Base-by-base conservation (phyloP, 2,329 filamentous ascomycete species). In the Hymenoscyphus scutula region DNA sequence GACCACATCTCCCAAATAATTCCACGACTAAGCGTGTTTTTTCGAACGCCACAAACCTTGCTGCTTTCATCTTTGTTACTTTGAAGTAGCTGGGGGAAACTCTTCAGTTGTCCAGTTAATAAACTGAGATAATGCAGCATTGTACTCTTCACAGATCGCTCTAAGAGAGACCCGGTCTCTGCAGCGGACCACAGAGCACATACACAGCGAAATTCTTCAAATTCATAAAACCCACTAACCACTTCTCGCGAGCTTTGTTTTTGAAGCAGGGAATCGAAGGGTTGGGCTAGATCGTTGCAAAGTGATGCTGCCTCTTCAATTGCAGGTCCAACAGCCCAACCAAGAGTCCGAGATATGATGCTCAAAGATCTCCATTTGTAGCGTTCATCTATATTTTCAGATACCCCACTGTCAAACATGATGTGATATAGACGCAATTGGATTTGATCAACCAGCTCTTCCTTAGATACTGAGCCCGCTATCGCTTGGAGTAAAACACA, bases 401-500 rank as follows among this genome's bases (percentile, higher is more conserved):
- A 27, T 54, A 27, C 55, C 48, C n/a, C 68, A 60, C 62, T 59
- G 13, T 72, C 60, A 41, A 73, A 73, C 27, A 74, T 69, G n/a
- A 74, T 68, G 27, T 73, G 68, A 45, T 74, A 74, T n/a, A 76
- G 68, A 37, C 70, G 72, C n/a, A 73, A 65, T 10, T 73, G 71
- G 48, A 75, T 64, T 8, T 61, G 64, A 58, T 73, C 69, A 13
- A 75, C 73, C 45, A 71, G 71, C 5, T 73, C 72, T 55, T 77
- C 74, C 53, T 73, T 68, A 8, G 64, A 70, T 11, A 78, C 68
- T n/a, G 77, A 75, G 5, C 71, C 69, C 53, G 74, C 72, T 56
- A 79, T 72, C 19, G 75, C 76, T 57, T 77, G 76, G 17, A 78
- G 69, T 29, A 79, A 71, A 17, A 77, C 70, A 53, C 72, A 70